Base-by-base conservation (phyloP, 2,329 filamentous ascomycete genomes). In the Cladorrhinum sp. region DNA sequence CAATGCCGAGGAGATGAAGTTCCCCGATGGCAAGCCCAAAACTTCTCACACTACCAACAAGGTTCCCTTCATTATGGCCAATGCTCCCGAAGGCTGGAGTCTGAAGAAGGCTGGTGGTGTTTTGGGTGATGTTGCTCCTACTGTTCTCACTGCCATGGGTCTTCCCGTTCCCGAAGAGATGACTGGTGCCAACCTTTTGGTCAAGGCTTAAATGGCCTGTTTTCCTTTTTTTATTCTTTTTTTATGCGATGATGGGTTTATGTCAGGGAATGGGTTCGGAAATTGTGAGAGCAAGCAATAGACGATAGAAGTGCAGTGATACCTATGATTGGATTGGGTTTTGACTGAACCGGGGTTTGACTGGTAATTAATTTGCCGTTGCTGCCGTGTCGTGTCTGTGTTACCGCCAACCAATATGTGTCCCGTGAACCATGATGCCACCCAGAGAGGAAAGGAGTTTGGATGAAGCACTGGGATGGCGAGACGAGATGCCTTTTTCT, bases 1-100 rank as follows among this genome's bases (percentile, higher is more conserved):
- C 72, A 99, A 99, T 73, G 95, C 95, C 60, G 95, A 99, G 81
- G 95, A 99, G 82, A 99, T 99, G 95, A 89, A 98, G 78, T 98
- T 92, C 73, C 81, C 91, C 69, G 91, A 97, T 75, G 92, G 93
- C 75, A 96, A 92, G 74, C 95, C 95, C 70, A 99, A 99, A 86
- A 99, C 95, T 8, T 94, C 91, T 56, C 95, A 99, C 82, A 99
- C 95, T 51, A 93, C 90, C 68, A 99, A 99, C 85, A 95, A 95
- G 77, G 95, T 99, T 57, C 95, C 95, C 9, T 94, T 99, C 74
- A 86, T 98, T 77, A 96, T 99, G 93, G 92, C 93, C 74, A 99
- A 98, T 75, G 93, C 93, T 8, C 95, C 95, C 46, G 84, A 90
- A 73, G 90, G 91, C 69, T 97, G 90, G 88, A 91, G 86, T 70